Evolutionary conservation across 805 yeast genomes (phyloP).

Genomic region (Grigorovia yakushimaensis): DNA sequence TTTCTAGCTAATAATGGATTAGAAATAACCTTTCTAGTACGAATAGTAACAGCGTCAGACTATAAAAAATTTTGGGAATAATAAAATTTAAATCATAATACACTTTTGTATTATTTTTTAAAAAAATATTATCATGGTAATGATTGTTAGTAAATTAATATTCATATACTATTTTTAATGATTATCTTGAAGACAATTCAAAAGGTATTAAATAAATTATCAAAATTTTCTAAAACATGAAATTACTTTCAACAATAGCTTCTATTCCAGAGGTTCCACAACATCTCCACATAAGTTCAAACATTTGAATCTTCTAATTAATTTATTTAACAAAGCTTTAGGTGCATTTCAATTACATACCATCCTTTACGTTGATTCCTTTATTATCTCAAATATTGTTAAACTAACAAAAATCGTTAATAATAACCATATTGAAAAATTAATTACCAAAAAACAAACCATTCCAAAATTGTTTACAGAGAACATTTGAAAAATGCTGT

Average conservation of each 20-base stretch:
- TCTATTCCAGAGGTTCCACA: background rate
- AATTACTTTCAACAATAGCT: background rate
- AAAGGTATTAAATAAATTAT: no score
- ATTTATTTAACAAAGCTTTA: background rate
- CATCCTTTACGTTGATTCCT: conserved; percentile 3
- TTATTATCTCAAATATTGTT: background rate
- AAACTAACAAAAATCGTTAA: background rate
- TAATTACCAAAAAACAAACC: background rate
- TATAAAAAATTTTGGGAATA: conserved; percentile 26
- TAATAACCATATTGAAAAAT: background rate
- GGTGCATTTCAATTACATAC: background rate
- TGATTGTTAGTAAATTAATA: background rate
- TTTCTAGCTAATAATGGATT: conserved; percentile 99
- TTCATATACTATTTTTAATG: no score
- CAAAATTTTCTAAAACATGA: background rate
- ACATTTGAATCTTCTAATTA: background rate
- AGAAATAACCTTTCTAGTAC: conserved; percentile 97
- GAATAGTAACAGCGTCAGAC: conserved; percentile 99
- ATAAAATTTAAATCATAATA: background rate
- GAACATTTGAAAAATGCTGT: background rate
- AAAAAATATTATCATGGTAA: no score
- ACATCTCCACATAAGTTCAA: background rate
- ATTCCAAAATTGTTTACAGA: background rate
- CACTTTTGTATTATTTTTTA: no score
- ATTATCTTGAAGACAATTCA: no score